Base-by-base conservation (phyloP, 2,329 filamentous ascomycete genomes). In the Ophiostoma novo-ulmi region DNA sequence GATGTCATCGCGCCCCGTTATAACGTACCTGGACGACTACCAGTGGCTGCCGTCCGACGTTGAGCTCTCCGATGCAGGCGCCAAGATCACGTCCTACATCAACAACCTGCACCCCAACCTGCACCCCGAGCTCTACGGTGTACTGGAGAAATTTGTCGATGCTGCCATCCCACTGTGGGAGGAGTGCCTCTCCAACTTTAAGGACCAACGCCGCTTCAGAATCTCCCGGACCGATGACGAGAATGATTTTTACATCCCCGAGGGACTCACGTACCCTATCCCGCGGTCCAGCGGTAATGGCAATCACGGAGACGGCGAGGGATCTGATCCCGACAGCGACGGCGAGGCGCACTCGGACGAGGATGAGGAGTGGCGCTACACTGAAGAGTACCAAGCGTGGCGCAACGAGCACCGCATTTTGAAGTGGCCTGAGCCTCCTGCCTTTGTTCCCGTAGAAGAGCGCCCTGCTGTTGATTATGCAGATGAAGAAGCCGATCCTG, bases 51-150 rank as follows among this genome's bases (percentile, higher is more conserved):
- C 80, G 1, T 75, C 77, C 5, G 79, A 82, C 44, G 74, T 82
- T 3, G 71, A 74, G 0, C 78, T 82, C 68, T 71, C 74, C 6
- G 73, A 74, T 13, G 74, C 77, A 52, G 76, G 74, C 10, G 76
- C 74, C n/a, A 52, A 65, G 14, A 80, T 83, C 69, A 79, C 78
- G 5, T 81, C 80, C 75, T 83, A 83, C 74, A 78, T 83, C 76
- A 84, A 83, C 75, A 82, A 82, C 72, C 75, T 83, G 5, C 81
- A 82, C 73, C 81, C 81, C 1, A 70, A n/a, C 38, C 22, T 75
- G 41, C 75, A 80, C 71, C 68, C 71, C 17, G 73, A 71, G 2
- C 76, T 80, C 13, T 82, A 82, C 71, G 64, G 52, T 4, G 73
- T 77, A 5, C 72, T 82, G 14, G 80, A 81, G 70, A 74, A 77